Evolutionary conservation across 176 grass and related monocot genomes (phyloP).

Genomic region (Avena sativa): DNA sequence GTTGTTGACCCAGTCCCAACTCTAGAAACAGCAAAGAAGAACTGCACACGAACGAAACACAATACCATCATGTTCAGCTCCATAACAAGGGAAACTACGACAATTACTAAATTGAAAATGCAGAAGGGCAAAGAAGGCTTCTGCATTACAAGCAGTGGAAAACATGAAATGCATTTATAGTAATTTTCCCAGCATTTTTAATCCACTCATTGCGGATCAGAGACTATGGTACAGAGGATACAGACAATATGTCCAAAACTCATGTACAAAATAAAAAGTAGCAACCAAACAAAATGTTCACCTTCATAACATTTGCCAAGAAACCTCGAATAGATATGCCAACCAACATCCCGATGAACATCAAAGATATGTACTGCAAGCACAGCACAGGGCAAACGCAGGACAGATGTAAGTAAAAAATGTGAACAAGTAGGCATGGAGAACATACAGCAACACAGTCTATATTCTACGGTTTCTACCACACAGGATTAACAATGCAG

Average conservation of each 20-base stretch:
- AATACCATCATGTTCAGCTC: background rate
- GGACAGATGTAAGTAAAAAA: constrained; percentile 38
- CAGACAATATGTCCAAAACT: background rate
- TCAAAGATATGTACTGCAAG: constrained; percentile 89
- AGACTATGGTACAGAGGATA: constrained; percentile 11
- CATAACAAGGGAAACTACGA: background rate
- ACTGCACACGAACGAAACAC: constrained; percentile 56
- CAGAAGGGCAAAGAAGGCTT: background rate
- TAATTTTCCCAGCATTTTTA: constrained; percentile 4
- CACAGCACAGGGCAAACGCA: constrained; percentile 34
- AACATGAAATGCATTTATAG: background rate
- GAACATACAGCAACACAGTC: constrained; percentile 10
- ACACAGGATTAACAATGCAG: background rate
- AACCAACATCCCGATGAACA: constrained; percentile 99
- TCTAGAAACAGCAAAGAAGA: constrained; percentile 99
- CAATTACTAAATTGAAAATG: background rate
- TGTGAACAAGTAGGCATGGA: constrained; percentile 21
- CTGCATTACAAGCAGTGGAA: background rate
- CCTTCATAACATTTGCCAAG: constrained; percentile 98
- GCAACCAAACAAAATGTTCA: constrained; percentile 31
- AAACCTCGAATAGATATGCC: constrained; percentile 98
- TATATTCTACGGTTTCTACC: background rate
- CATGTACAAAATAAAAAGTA: constrained; percentile 16
- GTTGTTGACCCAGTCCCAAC: constrained; percentile 92
- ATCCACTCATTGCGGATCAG: background rate